These are phyloP conservation scores for Eragrostis tef DNA, from an alignment of 202 grass and related monocot genomes.

Conservation along the genomic window DNA sequence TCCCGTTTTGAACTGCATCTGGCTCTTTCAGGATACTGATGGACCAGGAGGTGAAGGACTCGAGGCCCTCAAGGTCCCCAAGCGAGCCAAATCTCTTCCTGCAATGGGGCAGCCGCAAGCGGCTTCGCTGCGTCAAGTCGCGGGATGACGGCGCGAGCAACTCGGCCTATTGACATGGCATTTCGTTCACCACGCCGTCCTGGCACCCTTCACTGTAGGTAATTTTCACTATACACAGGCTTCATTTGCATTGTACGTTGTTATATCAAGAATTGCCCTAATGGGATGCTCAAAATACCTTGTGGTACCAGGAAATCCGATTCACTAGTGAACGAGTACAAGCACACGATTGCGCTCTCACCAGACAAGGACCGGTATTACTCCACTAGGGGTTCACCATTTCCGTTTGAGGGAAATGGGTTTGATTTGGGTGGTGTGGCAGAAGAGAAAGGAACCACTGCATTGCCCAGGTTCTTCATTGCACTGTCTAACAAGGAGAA, in stretches of 20 bases:
- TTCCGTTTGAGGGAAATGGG: slow-evolving; percentile 73
- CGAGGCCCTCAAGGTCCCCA: slow-evolving; percentile 43
- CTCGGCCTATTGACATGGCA: slow-evolving; percentile 49
- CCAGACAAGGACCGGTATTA: slow-evolving; percentile 94
- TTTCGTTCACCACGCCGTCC: slow-evolving; percentile 59
- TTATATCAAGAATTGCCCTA: not conserved
- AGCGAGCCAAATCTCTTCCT: slow-evolving; percentile 65
- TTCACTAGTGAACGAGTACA: slow-evolving; percentile 37
- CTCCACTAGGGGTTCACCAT: slow-evolving; percentile 77
- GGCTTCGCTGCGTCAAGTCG: slow-evolving; percentile 67
- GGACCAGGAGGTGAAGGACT: slow-evolving; percentile 65
- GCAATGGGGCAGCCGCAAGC: slow-evolving; percentile 85
- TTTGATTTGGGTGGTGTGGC: slow-evolving; percentile 47
- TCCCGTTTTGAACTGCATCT: not conserved
- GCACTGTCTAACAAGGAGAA: slow-evolving; percentile 97
- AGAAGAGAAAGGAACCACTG: slow-evolving; percentile 63
- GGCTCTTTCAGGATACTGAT: slow-evolving; percentile 48
- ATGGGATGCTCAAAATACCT: not conserved
- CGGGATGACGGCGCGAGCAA: slow-evolving; percentile 55
- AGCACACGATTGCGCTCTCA: slow-evolving; percentile 49
- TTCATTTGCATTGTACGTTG: not conserved
- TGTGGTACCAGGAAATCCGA: slow-evolving; percentile 47
- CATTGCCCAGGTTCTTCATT: slow-evolving; percentile 82
- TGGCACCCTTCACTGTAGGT: slow-evolving; percentile 64
- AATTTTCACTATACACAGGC: slow-evolving; percentile 12